Conservation (phyloP, 345 rosid species). For the Stellera chamaejasme region DNA sequence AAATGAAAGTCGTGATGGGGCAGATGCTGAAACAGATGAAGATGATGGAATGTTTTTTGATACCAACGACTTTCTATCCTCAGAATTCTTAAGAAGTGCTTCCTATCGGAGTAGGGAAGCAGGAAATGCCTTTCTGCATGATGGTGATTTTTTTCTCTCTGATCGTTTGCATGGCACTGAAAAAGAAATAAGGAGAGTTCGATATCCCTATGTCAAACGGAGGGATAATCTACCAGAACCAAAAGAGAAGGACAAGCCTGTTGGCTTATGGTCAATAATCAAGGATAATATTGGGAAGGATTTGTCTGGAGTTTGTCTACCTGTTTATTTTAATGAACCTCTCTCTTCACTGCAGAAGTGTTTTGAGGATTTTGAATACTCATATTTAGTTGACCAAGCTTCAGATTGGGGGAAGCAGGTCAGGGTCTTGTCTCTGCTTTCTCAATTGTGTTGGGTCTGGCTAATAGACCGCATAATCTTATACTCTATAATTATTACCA, state of each 20-base stretch:
- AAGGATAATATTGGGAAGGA: slow-evolving; percentile 98
- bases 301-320: slow-evolving; percentile 98
- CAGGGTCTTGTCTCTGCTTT: slow-evolving; percentile 29
- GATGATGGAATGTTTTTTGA: slow-evolving; percentile 73
- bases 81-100: slow-evolving; percentile 86
- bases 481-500: background rate
- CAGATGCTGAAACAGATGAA: slow-evolving; percentile 86
- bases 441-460: background rate
- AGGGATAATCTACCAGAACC: slow-evolving; percentile 93
- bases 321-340: slow-evolving; percentile 95
- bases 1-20: slow-evolving; percentile 90
- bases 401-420: slow-evolving; percentile 98
- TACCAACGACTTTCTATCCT: slow-evolving; percentile 79
- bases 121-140: slow-evolving; percentile 48
- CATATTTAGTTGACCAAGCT: slow-evolving; percentile 85
- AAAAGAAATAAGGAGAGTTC: slow-evolving; percentile 42
- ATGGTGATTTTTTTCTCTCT: slow-evolving; percentile 53
- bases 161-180: slow-evolving; percentile 36
- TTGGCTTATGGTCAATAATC: slow-evolving; percentile 96
- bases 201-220: slow-evolving; percentile 77
- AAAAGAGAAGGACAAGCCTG: slow-evolving; percentile 92
- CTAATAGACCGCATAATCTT: too few relatives aligned
- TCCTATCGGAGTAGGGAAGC: slow-evolving; percentile 76
- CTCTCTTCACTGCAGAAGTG: slow-evolving; percentile 97
- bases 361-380: slow-evolving; percentile 97